Base-by-base conservation (phyloP, 805 yeast species). In the Helenozyma baotianmanensis region DNA sequence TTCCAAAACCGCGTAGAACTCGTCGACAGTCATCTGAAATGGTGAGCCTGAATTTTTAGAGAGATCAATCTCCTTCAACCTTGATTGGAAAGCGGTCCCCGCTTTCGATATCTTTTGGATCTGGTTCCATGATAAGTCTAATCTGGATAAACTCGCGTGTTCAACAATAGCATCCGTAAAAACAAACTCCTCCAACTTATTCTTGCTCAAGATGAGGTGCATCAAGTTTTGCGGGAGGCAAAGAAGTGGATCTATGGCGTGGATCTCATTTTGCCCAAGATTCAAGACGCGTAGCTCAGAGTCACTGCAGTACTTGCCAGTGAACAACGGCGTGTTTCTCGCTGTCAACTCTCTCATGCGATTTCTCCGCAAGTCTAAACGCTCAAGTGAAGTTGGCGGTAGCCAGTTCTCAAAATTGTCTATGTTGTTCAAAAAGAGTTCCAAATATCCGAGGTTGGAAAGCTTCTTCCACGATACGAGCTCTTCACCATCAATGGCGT, bases 1-100 rank as follows among this genome's bases (percentile, higher is more conserved):
- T 24, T 52, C 58, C 21, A 60, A 35, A 3, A 35, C 39, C 9
- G 37, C 40, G 38, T 60, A 60, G 27, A 60, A 59, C 14, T 38
- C 41, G 6, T 39, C 45, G 10, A 48, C 34, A 7, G 45, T 34
- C 41, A 38, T 41, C 25, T 23, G 42, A 32, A 30, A 35, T 28
- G 14, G 39, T 25, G 13, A 32, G 23, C 22, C 38, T 26, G 25
- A 37, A 25, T 55, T 58, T 6, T 43, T 43, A 2, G 53, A 38
- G 13, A 58, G 35, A 25, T 53, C 42, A 10, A 58, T 29, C 12
- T 27, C 33, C 12, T 33, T 34, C 33, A 58, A 41, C 10, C 36
- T 41, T 4, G 37, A 33, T 2, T 15, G 19, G 11, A 29, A 22
- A 14, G 36, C 31, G 6, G n/a, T n/a, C n/a, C n/a, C n/a, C n/a